phyloP scores from a whole-genome alignment of 73 alveolate genomes.

The Urostyla sp. region DNA sequence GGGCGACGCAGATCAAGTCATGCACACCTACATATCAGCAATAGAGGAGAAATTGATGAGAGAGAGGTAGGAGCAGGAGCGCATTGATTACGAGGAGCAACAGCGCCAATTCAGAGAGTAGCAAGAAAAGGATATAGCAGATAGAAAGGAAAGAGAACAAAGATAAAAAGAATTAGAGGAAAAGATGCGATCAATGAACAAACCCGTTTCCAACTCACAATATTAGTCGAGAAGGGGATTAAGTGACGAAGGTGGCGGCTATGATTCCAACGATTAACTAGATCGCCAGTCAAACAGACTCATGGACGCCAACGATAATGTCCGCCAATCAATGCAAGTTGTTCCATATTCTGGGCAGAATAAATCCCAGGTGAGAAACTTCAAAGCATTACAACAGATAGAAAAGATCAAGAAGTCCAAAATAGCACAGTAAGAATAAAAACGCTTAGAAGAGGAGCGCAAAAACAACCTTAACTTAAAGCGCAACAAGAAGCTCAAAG shows the following conservation, averaged over 20 bases:
- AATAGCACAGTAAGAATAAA: conserved; percentile 52
- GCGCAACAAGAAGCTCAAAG: conserved; percentile 55
- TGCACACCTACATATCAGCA: conserved; percentile 60
- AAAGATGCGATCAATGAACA: background rate
- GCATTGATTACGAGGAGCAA: conserved; percentile 47
- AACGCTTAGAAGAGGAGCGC: conserved; percentile 62
- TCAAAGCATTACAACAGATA: conserved; percentile 73
- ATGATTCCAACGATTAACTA: conserved; percentile 26
- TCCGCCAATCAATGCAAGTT: conserved; percentile 48
- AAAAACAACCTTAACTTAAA: conserved; percentile 42
- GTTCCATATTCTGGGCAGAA: conserved; percentile 60
- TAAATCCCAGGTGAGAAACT: conserved; percentile 30
- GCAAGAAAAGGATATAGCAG: conserved; percentile 51
- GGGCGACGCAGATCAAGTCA: conserved; percentile 80
- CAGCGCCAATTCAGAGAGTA: conserved; percentile 10
- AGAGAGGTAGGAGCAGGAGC: conserved; percentile 31
- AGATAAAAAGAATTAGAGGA: conserved; percentile 47
- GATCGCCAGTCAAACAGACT: background rate
- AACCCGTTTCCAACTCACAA: conserved; percentile 45
- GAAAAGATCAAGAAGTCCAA: conserved; percentile 56
- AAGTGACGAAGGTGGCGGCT: conserved; percentile 42
- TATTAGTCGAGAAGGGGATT: conserved; percentile 43
- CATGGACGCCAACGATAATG: conserved; percentile 17
- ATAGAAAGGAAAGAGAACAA: conserved; percentile 51
- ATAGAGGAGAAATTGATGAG: conserved; percentile 39